A percentile compares a stretch with the other conserved stretches of the same genome.
phyloP scores from a whole-genome alignment of 106 monocot species.

The Iris macrosiphon region DNA sequence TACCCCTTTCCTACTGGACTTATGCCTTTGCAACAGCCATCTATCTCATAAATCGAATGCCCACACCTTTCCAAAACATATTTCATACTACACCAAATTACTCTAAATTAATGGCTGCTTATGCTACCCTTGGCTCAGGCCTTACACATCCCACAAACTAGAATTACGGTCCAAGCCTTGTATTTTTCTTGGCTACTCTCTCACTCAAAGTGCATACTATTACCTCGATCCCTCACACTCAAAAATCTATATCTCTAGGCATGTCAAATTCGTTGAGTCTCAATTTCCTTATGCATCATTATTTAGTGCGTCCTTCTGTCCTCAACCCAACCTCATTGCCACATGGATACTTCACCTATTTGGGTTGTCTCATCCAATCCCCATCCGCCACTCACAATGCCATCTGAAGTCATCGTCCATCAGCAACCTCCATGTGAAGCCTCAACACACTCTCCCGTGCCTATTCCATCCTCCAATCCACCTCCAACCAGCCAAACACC shows the following conservation, averaged over 20 bases:
- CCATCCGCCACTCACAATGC: too few relatives aligned
- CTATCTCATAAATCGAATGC: conserved; percentile 7
- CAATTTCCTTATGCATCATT: background rate
- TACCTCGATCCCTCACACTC: background rate
- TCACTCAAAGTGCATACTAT: background rate
- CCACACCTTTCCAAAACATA: background rate
- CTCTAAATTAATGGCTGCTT: background rate
- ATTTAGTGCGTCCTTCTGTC: background rate
- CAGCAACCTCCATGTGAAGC: too few relatives aligned
- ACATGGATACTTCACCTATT: too few relatives aligned
- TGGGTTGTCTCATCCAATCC: too few relatives aligned
- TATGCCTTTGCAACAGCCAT: too few relatives aligned
- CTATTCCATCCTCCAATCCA: too few relatives aligned
- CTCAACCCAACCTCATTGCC: background rate
- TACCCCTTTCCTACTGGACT: background rate
- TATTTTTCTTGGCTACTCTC: background rate
- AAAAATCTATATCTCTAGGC: background rate
- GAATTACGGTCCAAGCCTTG: background rate
- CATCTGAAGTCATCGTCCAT: too few relatives aligned
- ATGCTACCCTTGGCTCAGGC: background rate
- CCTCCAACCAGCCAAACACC: too few relatives aligned
- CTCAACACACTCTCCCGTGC: too few relatives aligned
- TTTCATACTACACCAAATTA: background rate
- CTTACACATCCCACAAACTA: background rate
- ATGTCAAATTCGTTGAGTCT: conserved; percentile 1